phyloP scores from a whole-genome alignment of 2,329 filamentous ascomycete species.

The Magnaporthales sp. region DNA sequence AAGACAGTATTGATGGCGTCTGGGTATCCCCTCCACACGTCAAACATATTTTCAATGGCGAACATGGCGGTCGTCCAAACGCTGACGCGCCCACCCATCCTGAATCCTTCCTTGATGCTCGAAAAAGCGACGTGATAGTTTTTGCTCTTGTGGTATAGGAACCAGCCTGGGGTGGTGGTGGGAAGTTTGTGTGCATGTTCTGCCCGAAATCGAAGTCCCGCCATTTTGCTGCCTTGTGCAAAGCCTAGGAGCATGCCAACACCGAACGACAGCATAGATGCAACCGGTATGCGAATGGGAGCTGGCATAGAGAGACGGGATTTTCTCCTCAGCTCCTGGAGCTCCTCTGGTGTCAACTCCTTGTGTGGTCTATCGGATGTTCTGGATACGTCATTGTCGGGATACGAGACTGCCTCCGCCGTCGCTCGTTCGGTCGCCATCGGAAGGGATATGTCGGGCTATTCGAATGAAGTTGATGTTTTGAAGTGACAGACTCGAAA shows the following conservation, averaged over 20 bases:
- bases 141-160: constrained; percentile 97
- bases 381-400: background rate
- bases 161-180: constrained; percentile 78
- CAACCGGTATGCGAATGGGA: constrained; percentile 55
- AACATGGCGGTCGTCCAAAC: constrained; percentile 72
- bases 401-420: background rate
- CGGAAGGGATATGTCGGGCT: background rate
- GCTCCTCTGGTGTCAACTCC: constrained; percentile 17
- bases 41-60: constrained; percentile 75
- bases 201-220: constrained; percentile 79
- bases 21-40: constrained; percentile 57
- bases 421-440: background rate
- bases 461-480: background rate
- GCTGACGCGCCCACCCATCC: constrained; percentile 62
- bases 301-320: constrained; percentile 56
- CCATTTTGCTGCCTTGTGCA: constrained; percentile 62
- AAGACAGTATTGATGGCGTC: constrained; percentile 77
- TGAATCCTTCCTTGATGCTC: constrained; percentile 68
- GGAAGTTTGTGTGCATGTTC: constrained; percentile 95
- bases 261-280: constrained; percentile 52
- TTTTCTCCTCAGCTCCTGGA: constrained; percentile 23
- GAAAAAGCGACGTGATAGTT: constrained; percentile 81
- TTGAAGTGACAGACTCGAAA: background rate
- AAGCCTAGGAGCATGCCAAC: constrained; percentile 65
- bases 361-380: background rate